phyloP scores from a whole-genome alignment of 208 protist genomes.

The Crithidia bombi region DNA sequence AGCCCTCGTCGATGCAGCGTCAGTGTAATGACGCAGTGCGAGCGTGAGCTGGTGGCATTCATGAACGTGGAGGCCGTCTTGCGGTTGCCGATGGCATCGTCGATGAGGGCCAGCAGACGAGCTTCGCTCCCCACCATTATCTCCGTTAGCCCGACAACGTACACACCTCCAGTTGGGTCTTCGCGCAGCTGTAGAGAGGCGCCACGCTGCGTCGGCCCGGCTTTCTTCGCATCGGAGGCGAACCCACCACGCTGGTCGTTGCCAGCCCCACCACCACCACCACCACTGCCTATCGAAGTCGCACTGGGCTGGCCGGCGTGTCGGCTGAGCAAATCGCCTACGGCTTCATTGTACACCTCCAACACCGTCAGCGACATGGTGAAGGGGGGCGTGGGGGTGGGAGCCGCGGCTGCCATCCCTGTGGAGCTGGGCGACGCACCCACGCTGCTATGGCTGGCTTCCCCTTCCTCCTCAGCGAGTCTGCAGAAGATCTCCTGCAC shows the following conservation, averaged over 20 bases:
- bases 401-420: neutral
- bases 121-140: slow-evolving; percentile 57
- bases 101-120: slow-evolving; percentile 80
- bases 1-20: slow-evolving; percentile 65
- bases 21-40: slow-evolving; percentile 94
- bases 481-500: slow-evolving; percentile 87
- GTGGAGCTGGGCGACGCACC: neutral
- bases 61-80: slow-evolving; percentile 93
- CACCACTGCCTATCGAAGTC: neutral
- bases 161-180: slow-evolving; percentile 78
- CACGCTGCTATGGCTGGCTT: neutral
- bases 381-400: slow-evolving; percentile 13
- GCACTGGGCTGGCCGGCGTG: slow-evolving; percentile 2
- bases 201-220: neutral
- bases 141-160: slow-evolving; percentile 81
- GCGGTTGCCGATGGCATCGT: slow-evolving; percentile 81
- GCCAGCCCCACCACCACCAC: neutral
- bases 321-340: slow-evolving; percentile 84
- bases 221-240: neutral
- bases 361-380: slow-evolving; percentile 73
- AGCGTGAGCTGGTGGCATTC: slow-evolving; percentile 93
- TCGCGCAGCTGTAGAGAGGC: slow-evolving; percentile 81
- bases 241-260: slow-evolving; percentile 11
- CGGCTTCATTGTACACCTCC: slow-evolving; percentile 95
- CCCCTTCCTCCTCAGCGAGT: slow-evolving; percentile 50